A percentile compares a stretch with the other conserved stretches of the same genome.
Evolutionary conservation across 192 early-diverging fungal species (phyloP).

Genomic region (Entophlyctis helioformis): DNA sequence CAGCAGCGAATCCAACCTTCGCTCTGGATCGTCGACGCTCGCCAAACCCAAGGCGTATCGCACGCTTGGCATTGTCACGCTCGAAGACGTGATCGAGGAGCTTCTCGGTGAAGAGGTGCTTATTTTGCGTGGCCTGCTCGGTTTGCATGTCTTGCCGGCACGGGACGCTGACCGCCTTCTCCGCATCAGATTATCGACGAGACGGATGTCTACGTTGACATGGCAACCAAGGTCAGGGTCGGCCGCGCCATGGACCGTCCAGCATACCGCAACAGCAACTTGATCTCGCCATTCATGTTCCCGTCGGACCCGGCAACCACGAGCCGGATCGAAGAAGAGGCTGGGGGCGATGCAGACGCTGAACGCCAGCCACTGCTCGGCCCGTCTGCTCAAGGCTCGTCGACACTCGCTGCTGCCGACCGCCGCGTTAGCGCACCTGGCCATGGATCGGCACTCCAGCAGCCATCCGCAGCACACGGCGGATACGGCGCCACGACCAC

Average conservation of each 20-base stretch:
- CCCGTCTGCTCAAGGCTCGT: too few species aligned
- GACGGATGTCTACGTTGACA: conserved; percentile 39
- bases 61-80: conserved; percentile 32
- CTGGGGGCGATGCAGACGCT: too few species aligned
- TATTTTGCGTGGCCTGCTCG: not conserved
- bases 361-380: too few species aligned
- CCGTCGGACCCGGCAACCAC: too few species aligned
- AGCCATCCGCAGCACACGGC: too few species aligned
- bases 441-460: too few species aligned
- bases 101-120: conserved; percentile 27
- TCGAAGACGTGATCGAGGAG: conserved; percentile 47
- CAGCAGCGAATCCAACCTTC: not conserved
- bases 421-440: too few species aligned
- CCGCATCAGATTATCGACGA: conserved; percentile 39
- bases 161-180: not conserved
- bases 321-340: too few species aligned
- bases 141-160: not conserved
- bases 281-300: too few species aligned
- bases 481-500: too few species aligned
- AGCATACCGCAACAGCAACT: too few species aligned
- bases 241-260: conserved; percentile 7
- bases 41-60: not conserved
- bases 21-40: conserved; percentile 1
- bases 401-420: too few species aligned
- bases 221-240: conserved; percentile 27